Evolutionary conservation across 495 filamentous ascomycete genomes (phyloP), one percentile per base, ranked within the genome.

Genomic region (Aspergillus coremiiformis): DNA sequence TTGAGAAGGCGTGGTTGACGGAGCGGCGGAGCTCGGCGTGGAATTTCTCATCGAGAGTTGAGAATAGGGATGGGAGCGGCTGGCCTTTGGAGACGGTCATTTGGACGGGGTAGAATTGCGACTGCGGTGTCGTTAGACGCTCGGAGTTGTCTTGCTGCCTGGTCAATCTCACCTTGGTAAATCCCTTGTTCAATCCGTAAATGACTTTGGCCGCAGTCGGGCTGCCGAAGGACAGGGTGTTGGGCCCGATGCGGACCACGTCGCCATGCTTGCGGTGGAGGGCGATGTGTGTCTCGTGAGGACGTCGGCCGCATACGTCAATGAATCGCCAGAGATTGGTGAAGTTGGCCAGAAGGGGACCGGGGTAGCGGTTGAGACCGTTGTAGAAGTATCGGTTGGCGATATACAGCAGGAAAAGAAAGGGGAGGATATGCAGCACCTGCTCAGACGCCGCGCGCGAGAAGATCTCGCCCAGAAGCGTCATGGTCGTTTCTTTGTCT

Each of bases 101-200:
- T 58, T 85, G 83, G 24, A 87, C 83, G 19, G 81, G 73, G 60
- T 87, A 88, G 63, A 87, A 86, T 29, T 83, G 79, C 35, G 84
- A 85, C 84, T 86, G 52, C 11, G 27, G 5, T 29, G 2, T 30
- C 1, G 27, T 58, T 7, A 53, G 15, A 21, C 20, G 3, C 39
- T 35, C 19, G 35, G 24, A 26, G 7, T 30, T 20, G 20, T 19
- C 7, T 3, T 24, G 32, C n/a, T 6, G 20, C 14, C 14, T 5
- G 5, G n/a, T n/a, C 3, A 19, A 6, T 2, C 10, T 21, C 17
- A 87, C 84, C 77, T 91, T 92, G 50, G 70, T 72, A 61, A 88
- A 88, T n/a, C 85, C 85, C 65, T 89, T 90, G 60, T 89, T 89
- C 50, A 90, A 71, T 1, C 88, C 84, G 60, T 91, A 93, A 23